phyloP scores from a whole-genome alignment of 1,139 yeast species.

The Diutina rugosa region DNA sequence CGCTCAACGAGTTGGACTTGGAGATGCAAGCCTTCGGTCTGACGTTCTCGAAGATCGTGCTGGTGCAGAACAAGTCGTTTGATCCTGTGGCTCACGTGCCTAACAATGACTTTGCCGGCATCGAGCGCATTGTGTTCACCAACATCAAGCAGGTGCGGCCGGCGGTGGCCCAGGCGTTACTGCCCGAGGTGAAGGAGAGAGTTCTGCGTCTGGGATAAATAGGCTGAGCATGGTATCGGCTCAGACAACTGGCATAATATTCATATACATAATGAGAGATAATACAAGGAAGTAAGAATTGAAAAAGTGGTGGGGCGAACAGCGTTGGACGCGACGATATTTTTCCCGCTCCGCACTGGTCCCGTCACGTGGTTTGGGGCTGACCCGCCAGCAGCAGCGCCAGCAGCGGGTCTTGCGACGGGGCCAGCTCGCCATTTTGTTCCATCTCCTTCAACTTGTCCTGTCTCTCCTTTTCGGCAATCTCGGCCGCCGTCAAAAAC shows the following conservation, averaged over 20 bases:
- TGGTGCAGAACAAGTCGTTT: conserved; percentile 44
- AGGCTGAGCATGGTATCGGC: neutral
- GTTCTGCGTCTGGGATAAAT: neutral
- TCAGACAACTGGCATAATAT: neutral
- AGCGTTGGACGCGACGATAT: neutral
- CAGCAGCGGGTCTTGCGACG: neutral
- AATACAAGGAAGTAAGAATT: neutral
- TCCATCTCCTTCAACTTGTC: conserved; percentile 34
- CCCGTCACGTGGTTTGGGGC: conserved; percentile 2
- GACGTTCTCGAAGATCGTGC: conserved; percentile 58
- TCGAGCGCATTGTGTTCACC: conserved; percentile 16
- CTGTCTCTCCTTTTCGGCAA: conserved; percentile 65
- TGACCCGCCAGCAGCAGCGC: conserved; percentile 2
- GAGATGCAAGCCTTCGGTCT: conserved; percentile 75
- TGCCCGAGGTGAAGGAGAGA: neutral
- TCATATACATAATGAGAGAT: neutral
- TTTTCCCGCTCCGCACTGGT: conserved; percentile 2
- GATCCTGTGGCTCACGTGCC: conserved; percentile 52
- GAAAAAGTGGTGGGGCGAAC: neutral
- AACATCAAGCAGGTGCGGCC: conserved; percentile 19
- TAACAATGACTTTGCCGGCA: conserved; percentile 21
- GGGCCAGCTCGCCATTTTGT: neutral
- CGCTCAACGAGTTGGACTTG: conserved; percentile 40
- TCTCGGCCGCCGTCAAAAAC: conserved; percentile 91
- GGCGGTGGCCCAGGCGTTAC: neutral